Conservation (phyloP, 2,329 filamentous ascomycete species). For the Colletotrichum godetiae region DNA sequence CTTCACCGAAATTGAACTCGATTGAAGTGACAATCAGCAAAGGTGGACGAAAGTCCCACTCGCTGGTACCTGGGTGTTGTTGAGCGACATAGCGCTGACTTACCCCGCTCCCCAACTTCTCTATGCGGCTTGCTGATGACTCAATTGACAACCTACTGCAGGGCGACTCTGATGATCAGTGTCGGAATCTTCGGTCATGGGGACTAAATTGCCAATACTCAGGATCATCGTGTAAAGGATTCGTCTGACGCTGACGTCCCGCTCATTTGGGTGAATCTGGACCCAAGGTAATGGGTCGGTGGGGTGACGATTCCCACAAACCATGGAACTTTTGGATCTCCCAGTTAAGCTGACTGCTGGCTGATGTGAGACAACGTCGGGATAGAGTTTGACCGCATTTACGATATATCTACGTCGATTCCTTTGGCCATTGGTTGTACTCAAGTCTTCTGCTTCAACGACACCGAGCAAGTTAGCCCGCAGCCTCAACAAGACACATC, state of each 20-base stretch:
- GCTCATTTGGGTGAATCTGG: background rate
- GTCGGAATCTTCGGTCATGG: background rate
- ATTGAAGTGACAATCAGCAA: too few species aligned
- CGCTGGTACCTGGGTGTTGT: background rate
- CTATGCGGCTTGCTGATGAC: background rate
- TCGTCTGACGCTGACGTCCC: background rate
- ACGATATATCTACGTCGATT: background rate
- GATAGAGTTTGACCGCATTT: background rate
- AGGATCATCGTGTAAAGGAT: background rate
- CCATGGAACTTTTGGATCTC: background rate
- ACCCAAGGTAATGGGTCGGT: background rate
- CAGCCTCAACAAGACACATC: background rate
- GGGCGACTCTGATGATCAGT: background rate
- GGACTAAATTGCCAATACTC: background rate
- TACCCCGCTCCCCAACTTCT: background rate
- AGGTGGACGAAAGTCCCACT: background rate
- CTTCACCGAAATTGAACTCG: too few species aligned
- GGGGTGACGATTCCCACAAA: background rate
- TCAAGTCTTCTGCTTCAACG: background rate
- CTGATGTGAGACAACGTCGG: background rate
- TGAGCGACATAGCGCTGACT: background rate
- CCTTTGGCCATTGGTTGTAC: background rate
- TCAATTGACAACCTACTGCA: background rate
- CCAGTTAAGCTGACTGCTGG: background rate
- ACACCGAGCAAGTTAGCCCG: background rate